phyloP scores from a whole-genome alignment of 2,329 filamentous ascomycete genomes.

The Penicillium psychrosexuale region DNA sequence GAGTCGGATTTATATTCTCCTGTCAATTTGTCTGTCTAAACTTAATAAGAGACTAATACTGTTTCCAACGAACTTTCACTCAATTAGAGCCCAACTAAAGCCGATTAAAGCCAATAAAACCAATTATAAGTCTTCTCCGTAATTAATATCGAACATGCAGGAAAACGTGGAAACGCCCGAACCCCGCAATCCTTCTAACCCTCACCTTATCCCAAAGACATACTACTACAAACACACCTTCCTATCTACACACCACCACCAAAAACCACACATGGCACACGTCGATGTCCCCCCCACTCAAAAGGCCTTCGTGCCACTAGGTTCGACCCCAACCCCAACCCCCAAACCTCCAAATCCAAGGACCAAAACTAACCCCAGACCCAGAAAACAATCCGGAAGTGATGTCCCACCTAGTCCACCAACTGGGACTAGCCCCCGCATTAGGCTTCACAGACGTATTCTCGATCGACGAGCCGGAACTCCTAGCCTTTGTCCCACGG shows the following conservation, averaged over 20 bases:
- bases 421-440: conserved; percentile 74
- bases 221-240: too few relatives aligned
- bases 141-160: not conserved
- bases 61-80: not conserved
- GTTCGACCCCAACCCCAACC: conserved; percentile 25
- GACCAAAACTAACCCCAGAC: conserved; percentile 8
- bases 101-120: not conserved
- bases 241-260: too few relatives aligned
- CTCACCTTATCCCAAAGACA: not conserved
- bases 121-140: too few relatives aligned
- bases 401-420: conserved; percentile 77
- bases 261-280: conserved; percentile 27
- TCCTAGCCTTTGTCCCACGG: conserved; percentile 82
- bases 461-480: conserved; percentile 78
- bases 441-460: conserved; percentile 88
- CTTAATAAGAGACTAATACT: not conserved
- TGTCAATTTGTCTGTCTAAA: too few relatives aligned
- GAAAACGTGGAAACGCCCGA: not conserved
- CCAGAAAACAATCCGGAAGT: conserved; percentile 78
- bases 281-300: conserved; percentile 38
- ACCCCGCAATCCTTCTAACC: conserved; percentile 1
- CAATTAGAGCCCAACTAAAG: not conserved
- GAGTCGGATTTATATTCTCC: too few relatives aligned
- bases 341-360: not conserved
- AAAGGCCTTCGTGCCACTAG: conserved; percentile 51